Percentiles rank a stretch among this genome's conserved stretches.
Conservation (phyloP, 2,329 filamentous ascomycete genomes). For the Venturia effusa region DNA sequence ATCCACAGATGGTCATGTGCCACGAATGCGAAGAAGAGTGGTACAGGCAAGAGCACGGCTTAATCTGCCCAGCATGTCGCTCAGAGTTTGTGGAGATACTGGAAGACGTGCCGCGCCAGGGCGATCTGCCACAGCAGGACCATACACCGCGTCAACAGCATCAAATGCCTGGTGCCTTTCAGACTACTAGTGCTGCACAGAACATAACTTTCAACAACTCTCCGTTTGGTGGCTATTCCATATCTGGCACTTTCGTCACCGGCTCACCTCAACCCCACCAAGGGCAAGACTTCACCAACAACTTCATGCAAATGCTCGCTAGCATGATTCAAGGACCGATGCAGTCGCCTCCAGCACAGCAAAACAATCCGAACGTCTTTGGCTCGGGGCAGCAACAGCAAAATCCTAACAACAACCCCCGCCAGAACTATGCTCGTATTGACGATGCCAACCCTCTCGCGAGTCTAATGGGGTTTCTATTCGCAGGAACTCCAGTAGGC, state of each 20-base stretch:
- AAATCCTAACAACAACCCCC: neutral
- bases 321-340: neutral
- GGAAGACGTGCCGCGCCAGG: constrained; percentile 26
- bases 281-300: constrained; percentile 3
- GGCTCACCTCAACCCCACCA: neutral
- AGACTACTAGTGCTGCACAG: constrained; percentile 14
- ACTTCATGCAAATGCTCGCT: constrained; percentile 7
- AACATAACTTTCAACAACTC: constrained; percentile 6
- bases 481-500: neutral
- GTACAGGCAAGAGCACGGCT: constrained; percentile 58
- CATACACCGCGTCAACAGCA: neutral
- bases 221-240: neutral
- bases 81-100: constrained; percentile 82
- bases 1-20: constrained; percentile 63
- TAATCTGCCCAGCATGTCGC: constrained; percentile 67
- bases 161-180: neutral
- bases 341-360: neutral
- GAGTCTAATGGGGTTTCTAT: constrained; percentile 35
- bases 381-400: neutral
- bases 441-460: constrained; percentile 20
- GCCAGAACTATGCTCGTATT: neutral
- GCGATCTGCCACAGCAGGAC: neutral
- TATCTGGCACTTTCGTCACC: neutral
- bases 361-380: neutral
- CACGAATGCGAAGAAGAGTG: constrained; percentile 74